Conservation (phyloP, 2,329 filamentous ascomycete species). For the Scortechinia acanthostroma region DNA sequence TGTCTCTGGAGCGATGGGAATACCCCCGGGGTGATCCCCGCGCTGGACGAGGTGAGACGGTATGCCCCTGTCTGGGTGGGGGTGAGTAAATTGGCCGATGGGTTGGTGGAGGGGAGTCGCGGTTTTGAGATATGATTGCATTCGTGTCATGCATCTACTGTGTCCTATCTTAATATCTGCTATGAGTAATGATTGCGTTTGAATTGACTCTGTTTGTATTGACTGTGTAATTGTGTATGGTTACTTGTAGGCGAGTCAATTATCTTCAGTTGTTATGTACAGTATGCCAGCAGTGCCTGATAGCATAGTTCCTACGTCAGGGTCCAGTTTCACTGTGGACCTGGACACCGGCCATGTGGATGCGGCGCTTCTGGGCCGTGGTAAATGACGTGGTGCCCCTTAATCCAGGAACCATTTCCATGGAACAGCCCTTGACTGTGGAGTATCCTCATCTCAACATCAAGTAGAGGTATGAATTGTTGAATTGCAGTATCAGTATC, state of each 20-base stretch:
- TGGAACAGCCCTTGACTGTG: too few relatives aligned
- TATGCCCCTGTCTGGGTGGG: slow-evolving; percentile 77
- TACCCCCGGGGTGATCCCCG: slow-evolving; percentile 63
- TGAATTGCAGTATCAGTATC: neutral
- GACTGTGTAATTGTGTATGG: too few relatives aligned
- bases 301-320: neutral
- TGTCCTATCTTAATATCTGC: neutral
- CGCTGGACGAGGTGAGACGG: slow-evolving; percentile 70
- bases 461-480: neutral
- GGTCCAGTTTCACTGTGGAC: too few relatives aligned
- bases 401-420: too few relatives aligned
- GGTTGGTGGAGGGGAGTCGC: slow-evolving; percentile 75
- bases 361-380: too few relatives aligned
- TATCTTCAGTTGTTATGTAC: neutral
- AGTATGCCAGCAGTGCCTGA: too few relatives aligned
- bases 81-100: slow-evolving; percentile 68
- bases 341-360: too few relatives aligned
- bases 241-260: too few relatives aligned
- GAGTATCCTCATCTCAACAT: neutral
- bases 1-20: slow-evolving; percentile 91
- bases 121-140: slow-evolving; percentile 39
- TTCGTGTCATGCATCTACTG: neutral
- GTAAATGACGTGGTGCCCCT: too few relatives aligned
- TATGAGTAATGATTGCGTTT: neutral
- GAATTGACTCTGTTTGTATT: neutral